phyloP scores from a whole-genome alignment of 768 basidiomycete genomes.

The Agrocybe praecox region DNA sequence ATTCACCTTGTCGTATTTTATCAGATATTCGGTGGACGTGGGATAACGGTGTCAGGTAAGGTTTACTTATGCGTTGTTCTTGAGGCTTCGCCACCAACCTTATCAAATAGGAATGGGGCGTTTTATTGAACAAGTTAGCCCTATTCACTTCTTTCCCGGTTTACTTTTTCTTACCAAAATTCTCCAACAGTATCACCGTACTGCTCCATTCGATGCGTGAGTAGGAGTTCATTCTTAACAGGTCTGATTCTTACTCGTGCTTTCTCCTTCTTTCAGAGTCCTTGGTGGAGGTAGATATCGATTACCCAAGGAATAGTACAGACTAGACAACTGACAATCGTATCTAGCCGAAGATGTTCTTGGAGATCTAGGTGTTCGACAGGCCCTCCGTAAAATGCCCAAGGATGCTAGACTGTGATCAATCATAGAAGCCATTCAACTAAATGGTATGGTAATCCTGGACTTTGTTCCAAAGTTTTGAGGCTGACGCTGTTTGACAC shows the following conservation, averaged over 20 bases:
- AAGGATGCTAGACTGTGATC: constrained; percentile 17
- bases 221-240: constrained; percentile 14
- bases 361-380: constrained; percentile 80
- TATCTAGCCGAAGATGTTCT: constrained; percentile 72
- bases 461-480: too few relatives aligned
- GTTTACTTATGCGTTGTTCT: background rate
- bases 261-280: constrained; percentile 30
- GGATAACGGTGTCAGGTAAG: constrained; percentile 71
- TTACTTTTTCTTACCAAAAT: constrained; percentile 14
- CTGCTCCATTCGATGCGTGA: constrained; percentile 64
- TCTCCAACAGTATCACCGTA: constrained; percentile 55
- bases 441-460: too few relatives aligned
- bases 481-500: too few relatives aligned
- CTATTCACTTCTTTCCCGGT: constrained; percentile 10
- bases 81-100: background rate
- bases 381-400: constrained; percentile 44
- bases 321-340: constrained; percentile 4
- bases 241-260: background rate
- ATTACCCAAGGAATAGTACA: background rate
- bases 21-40: constrained; percentile 83
- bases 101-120: constrained; percentile 52
- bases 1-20: constrained; percentile 21
- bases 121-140: constrained; percentile 63
- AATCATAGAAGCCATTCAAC: background rate
- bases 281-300: constrained; percentile 61